Base-by-base conservation (phyloP, 129 eudicot genomes). In the Helianthus annuus region DNA sequence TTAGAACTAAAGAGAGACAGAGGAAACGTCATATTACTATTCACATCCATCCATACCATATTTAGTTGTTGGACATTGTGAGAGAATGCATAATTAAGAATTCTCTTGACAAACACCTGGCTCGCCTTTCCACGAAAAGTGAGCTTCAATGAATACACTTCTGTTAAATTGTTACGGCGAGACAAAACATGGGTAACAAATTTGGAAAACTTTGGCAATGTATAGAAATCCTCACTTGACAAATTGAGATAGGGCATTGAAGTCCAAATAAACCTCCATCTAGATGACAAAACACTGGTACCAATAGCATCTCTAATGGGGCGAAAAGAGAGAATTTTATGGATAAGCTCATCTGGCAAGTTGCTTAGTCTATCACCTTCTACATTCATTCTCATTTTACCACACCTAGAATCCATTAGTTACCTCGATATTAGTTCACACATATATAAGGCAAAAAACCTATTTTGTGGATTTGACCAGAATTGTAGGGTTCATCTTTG, bases 211-310 rank as follows among this genome's bases (percentile, higher is more conserved):
- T 4, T 6, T 1, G 66, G 52, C 10, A 70, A 39, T 9, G 12
- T 56, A 42, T 13, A 15, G 39, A 64, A 38, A 9, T 12, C 24
- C 1, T 44, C 15, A 8, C 0, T 52, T 38, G 52, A 38, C 29
- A 65, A 65, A 15, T 40, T 19, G 39, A 74, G 72, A 24, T 52
- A 52, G 22, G 66, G 72, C 62, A 74, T 65, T 34, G 78, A 36
- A 22, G 32, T 74, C 78, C 78, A 74, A 3, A 74, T 15, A 54
- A 4, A 52, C 44, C 49, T 74, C 63, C 64, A 74, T 39, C 64
- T 51, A 34, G 70, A 15, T 32, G 78, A 62, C 70, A 73, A 48
- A 22, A 36, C 70, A 51, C 70, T 10, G 3, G 54, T 38, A 16
- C 15, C 10, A 2, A 74, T 44, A 24, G 65, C 64, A 4, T 74